Conservation (phyloP, 2,329 filamentous ascomycete genomes). For the Fusarium sp. region DNA sequence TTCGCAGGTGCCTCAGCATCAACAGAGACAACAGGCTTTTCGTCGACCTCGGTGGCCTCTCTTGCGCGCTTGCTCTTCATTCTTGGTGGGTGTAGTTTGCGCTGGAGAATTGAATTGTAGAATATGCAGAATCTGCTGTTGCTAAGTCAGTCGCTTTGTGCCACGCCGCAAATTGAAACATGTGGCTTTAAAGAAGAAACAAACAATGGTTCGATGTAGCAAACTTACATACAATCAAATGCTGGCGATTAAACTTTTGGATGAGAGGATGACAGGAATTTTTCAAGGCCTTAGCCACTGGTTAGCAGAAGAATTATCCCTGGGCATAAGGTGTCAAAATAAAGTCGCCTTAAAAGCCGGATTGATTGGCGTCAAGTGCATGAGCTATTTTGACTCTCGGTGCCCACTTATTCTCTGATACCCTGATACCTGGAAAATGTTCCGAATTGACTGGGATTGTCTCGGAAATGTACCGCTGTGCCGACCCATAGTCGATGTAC, state of each 20-base stretch:
- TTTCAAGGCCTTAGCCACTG: constrained; percentile 15
- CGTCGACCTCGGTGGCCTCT: constrained; percentile 48
- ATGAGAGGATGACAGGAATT: constrained; percentile 18
- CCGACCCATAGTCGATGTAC: not conserved
- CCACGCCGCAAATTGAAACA: constrained; percentile 18
- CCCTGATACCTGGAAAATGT: constrained; percentile 18
- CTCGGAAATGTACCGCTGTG: constrained; percentile 12
- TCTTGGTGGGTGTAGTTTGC: constrained; percentile 7
- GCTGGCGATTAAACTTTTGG: not conserved
- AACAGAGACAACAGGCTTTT: constrained; percentile 39
- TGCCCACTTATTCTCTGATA: not conserved
- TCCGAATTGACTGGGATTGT: constrained; percentile 13
- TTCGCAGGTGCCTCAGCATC: constrained; percentile 46
- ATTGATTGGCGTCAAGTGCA: rapidly evolving
- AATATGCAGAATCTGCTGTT: constrained; percentile 20
- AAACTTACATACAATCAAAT: constrained; percentile 17
- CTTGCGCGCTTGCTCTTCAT: constrained; percentile 56
- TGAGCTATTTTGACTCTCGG: rapidly evolving
- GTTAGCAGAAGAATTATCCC: not conserved
- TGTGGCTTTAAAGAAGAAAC: constrained; percentile 20
- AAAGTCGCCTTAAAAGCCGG: rapidly evolving
- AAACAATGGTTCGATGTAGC: constrained; percentile 15
- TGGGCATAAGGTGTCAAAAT: not conserved
- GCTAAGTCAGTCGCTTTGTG: constrained; percentile 20
- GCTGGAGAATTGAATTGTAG: not conserved